These are phyloP conservation scores for Chytriomyces sp. DNA, from an alignment of 192 early-diverging fungal genomes.

Conservation along the genomic window DNA sequence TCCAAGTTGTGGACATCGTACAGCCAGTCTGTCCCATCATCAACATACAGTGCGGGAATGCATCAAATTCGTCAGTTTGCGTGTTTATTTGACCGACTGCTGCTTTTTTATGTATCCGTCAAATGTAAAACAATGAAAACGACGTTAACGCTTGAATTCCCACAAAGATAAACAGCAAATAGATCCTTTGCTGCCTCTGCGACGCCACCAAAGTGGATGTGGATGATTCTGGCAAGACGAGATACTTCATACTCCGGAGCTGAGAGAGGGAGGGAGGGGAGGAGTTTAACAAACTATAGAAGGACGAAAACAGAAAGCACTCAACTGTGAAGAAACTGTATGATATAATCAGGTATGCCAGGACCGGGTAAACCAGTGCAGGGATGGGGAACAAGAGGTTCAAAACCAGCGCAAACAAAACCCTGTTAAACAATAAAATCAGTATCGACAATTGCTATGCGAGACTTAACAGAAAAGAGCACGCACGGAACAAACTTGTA, in stretches of 20 bases:
- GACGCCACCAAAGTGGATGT: constrained; percentile 42
- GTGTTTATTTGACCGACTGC: too few relatives aligned
- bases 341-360: constrained; percentile 75
- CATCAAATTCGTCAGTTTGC: too few relatives aligned
- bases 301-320: neutral
- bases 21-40: too few relatives aligned
- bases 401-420: constrained; percentile 44
- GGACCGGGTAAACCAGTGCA: constrained; percentile 70
- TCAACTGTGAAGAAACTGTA: constrained; percentile 87
- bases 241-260: constrained; percentile 54
- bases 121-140: constrained; percentile 71
- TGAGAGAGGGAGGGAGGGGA: constrained; percentile 12
- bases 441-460: neutral
- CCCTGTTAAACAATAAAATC: constrained; percentile 24
- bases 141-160: constrained; percentile 81
- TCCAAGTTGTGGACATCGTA: too few relatives aligned
- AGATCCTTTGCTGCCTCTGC: constrained; percentile 80
- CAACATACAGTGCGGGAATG: too few relatives aligned
- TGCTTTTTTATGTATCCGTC: neutral
- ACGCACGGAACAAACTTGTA: constrained; percentile 92
- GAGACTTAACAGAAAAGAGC: neutral
- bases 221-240: constrained; percentile 56
- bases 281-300: neutral
- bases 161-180: constrained; percentile 87
- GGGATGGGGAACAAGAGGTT: constrained; percentile 50